These are phyloP conservation scores for Aspergillus pseudotamarii DNA, from an alignment of 2,329 filamentous ascomycete genomes.

Conservation along the genomic window DNA sequence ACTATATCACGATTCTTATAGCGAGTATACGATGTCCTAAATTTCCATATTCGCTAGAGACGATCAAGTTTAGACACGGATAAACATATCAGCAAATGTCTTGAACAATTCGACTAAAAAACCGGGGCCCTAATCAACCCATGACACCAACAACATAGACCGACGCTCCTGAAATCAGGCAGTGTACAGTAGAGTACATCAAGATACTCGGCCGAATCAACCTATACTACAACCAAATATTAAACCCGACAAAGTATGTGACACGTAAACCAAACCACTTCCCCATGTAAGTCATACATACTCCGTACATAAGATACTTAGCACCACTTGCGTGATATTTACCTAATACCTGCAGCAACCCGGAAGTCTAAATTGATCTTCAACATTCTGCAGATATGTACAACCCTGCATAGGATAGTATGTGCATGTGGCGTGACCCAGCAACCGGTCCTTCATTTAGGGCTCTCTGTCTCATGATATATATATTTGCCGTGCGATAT, in stretches of 20 bases:
- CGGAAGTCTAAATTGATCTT: constrained; percentile 15
- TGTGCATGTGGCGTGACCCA: constrained; percentile 1
- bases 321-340: not conserved
- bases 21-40: not conserved
- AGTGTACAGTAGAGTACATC: not conserved
- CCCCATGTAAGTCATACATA: constrained; percentile 5
- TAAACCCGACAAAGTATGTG: not conserved
- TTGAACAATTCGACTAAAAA: not conserved
- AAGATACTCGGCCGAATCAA: not conserved
- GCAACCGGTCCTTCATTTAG: not conserved
- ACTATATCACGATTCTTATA: not conserved
- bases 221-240: not conserved
- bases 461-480: constrained; percentile 1
- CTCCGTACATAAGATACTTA: not conserved
- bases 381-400: constrained; percentile 2
- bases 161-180: not conserved
- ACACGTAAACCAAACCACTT: not conserved
- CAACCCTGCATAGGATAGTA: not conserved
- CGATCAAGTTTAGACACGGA: not conserved
- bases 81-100: not conserved
- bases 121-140: not conserved
- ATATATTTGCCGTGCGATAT: not conserved
- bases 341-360: constrained; percentile 15
- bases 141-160: not conserved
- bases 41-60: not conserved